Base-by-base conservation (phyloP, 2,329 filamentous ascomycete species). In the Neofusicoccum umdonicola region DNA sequence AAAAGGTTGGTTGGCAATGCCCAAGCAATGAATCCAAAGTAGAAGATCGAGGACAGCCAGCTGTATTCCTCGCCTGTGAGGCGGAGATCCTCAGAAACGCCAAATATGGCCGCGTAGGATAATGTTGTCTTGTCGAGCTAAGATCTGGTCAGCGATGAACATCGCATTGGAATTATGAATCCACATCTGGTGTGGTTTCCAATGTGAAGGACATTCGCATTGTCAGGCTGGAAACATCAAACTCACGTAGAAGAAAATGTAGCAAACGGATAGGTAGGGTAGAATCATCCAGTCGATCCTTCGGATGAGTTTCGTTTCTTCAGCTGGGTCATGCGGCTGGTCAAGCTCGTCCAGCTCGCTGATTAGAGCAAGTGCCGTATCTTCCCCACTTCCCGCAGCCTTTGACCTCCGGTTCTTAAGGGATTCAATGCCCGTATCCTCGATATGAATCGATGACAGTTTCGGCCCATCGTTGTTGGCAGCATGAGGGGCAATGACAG, bases 41-140 rank as follows among this genome's bases (percentile, higher is more conserved):
- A 67, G 42, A 65, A 65, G 12, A 66, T 66, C 13, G 61, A 65
- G 4, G 65, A 65, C 7, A 67, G 57, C 48, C 64, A 66, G 34
- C 56, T 54, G 48, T 67, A 67, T 19, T 67, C 50, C 13, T 60
- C 62, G 8, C 51, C 66, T 1, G 31, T 19, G 41, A 67, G 66
- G 15, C 65, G 44, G 2, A 65, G 57, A 31, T 66, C 65, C 12
- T 57, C 66, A 15, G 58, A 65, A 19, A 67, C 19, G 1, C 66
- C 66, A n/a, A 66, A 67, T 8, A 67, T 65, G 17, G 66, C 65
- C 13, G 66, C 54, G 22, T 58, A 58, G 1, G 76, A 79, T 1
- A 89, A 77, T 0, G 85, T 86, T 0, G 85, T 83, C 72, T 89
- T 89, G 76, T 89, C 87, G 6, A 88, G 78, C 47, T 50, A 15